Conservation (phyloP, 176 grass and related monocot species). For the Phragmites australis region DNA sequence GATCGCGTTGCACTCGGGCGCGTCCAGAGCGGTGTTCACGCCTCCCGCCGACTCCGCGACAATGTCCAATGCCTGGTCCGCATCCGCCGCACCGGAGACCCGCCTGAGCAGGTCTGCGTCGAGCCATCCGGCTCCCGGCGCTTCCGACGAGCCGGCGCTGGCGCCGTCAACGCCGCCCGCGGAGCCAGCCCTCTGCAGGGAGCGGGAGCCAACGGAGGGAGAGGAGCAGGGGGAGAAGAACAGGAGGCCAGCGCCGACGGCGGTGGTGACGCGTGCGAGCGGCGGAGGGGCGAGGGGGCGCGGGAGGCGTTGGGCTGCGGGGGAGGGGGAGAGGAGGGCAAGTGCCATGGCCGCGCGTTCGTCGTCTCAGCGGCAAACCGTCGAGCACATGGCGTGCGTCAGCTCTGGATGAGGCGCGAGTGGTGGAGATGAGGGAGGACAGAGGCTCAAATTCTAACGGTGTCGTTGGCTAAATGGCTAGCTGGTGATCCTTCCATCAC, state of each 20-base stretch:
- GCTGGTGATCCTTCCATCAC: too few relatives aligned
- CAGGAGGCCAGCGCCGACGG: neutral
- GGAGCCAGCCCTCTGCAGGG: constrained; percentile 39
- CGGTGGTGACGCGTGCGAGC: neutral
- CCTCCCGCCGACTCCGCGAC: constrained; percentile 41
- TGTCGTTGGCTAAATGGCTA: neutral
- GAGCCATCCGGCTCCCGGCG: constrained; percentile 18
- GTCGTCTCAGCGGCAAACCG: constrained; percentile 37
- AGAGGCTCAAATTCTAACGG: neutral
- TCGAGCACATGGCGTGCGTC: constrained; percentile 34
- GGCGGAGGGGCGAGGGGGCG: constrained; percentile 8
- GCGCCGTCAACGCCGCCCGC: constrained; percentile 17
- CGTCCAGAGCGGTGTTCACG: constrained; percentile 23
- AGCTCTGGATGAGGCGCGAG: constrained; percentile 49
- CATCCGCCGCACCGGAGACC: constrained; percentile 48
- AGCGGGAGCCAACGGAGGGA: constrained; percentile 8
- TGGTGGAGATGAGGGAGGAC: constrained; percentile 31
- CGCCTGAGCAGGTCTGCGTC: constrained; percentile 49
- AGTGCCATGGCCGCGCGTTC: constrained; percentile 50
- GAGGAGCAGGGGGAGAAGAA: constrained; percentile 12
- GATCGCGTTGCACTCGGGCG: constrained; percentile 61
- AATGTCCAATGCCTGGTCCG: constrained; percentile 54
- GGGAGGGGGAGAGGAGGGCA: constrained; percentile 47
- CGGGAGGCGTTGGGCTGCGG: constrained; percentile 23
- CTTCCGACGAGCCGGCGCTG: constrained; percentile 33